These are phyloP conservation scores for Zalerion maritima DNA, from an alignment of 495 filamentous ascomycete species.

Conservation along the genomic window DNA sequence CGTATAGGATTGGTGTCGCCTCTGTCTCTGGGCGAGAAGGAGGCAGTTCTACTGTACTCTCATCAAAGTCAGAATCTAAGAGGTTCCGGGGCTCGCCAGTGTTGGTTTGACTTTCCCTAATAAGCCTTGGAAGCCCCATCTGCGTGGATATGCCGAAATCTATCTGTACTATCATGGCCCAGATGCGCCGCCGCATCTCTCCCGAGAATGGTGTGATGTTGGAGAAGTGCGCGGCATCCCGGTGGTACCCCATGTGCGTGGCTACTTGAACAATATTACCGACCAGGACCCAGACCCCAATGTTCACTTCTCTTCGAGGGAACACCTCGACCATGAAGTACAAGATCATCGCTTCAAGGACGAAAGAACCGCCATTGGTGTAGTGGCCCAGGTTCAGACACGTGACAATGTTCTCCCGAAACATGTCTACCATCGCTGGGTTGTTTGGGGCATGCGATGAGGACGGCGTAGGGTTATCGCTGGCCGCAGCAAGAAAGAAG, in stretches of 20 bases:
- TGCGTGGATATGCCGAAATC: slow-evolving; percentile 23
- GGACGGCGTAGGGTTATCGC: not conserved
- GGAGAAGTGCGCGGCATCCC: slow-evolving; percentile 36
- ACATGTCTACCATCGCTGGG: slow-evolving; percentile 7
- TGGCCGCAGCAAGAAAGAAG: not conserved
- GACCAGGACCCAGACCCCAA: slow-evolving; percentile 17
- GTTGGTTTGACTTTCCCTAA: slow-evolving; percentile 19
- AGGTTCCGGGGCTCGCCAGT: slow-evolving; percentile 29
- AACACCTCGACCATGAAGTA: slow-evolving; percentile 17
- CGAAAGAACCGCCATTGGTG: slow-evolving; percentile 17
- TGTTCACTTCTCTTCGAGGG: slow-evolving; percentile 13
- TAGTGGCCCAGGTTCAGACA: slow-evolving; percentile 21
- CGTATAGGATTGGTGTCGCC: slow-evolving; percentile 21
- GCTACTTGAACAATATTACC: slow-evolving; percentile 25
- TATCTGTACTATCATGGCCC: slow-evolving; percentile 21
- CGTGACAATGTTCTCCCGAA: slow-evolving; percentile 19
- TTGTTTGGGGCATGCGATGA: slow-evolving; percentile 1
- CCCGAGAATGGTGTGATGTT: slow-evolving; percentile 26
- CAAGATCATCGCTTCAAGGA: slow-evolving; percentile 18
- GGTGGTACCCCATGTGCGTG: slow-evolving; percentile 42
- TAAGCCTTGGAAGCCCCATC: slow-evolving; percentile 24
- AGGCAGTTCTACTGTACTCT: slow-evolving; percentile 18
- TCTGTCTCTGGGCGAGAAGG: slow-evolving; percentile 20
- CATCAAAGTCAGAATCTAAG: slow-evolving; percentile 27
- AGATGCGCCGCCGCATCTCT: slow-evolving; percentile 28